phyloP scores from a whole-genome alignment of 2,329 filamentous ascomycete species.

The Alternaria panax region DNA sequence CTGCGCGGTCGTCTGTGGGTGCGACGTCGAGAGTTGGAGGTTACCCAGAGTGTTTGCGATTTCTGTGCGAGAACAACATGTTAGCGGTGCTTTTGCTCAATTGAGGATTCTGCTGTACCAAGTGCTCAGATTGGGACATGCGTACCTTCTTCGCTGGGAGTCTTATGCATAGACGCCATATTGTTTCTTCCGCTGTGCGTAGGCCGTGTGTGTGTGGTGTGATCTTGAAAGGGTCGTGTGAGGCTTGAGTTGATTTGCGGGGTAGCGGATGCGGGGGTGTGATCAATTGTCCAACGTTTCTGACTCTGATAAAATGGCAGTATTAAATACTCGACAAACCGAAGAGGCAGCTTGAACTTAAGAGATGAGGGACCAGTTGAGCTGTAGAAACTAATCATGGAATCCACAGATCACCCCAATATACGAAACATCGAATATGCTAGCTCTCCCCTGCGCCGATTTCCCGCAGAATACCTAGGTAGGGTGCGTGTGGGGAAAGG shows the following conservation, averaged over 20 bases:
- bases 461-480: constrained; percentile 4
- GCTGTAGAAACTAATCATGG: not conserved
- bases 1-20: constrained; percentile 39
- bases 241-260: constrained; percentile 5
- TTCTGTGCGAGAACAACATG: constrained; percentile 32
- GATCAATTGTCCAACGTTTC: not conserved
- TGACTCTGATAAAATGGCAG: not conserved
- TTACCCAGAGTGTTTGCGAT: constrained; percentile 47
- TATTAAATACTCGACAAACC: not conserved
- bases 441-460: constrained; percentile 1
- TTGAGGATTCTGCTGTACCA: not conserved
- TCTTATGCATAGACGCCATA: constrained; percentile 20
- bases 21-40: constrained; percentile 46
- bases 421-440: not conserved
- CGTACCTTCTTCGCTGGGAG: constrained; percentile 20
- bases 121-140: not conserved
- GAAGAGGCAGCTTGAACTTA: not conserved
- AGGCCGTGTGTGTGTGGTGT: not conserved
- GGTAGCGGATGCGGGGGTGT: constrained; percentile 1
- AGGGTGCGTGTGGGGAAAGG: constrained; percentile 14
- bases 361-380: not conserved
- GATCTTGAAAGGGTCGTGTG: not conserved
- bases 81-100: not conserved
- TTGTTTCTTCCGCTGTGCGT: not conserved
- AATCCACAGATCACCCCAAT: constrained; percentile 1